Conservation (phyloP, 2,329 filamentous ascomycete species). For the Simplicillium sp. region DNA sequence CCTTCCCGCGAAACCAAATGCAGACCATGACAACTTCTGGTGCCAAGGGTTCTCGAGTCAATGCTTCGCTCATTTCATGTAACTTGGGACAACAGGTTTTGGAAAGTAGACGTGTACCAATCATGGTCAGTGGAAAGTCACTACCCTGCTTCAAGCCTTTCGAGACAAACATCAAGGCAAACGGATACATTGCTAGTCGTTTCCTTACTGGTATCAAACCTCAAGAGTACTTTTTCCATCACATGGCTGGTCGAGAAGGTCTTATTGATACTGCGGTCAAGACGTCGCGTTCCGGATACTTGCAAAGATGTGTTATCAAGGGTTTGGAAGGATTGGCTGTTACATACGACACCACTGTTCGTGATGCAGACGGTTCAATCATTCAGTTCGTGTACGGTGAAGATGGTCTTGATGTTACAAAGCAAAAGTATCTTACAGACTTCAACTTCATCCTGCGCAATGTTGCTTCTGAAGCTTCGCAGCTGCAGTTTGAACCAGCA, state of each 20-base stretch:
- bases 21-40: constrained; percentile 97
- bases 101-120: constrained; percentile 85
- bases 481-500: constrained; percentile 57
- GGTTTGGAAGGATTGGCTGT: constrained; percentile 93
- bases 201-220: constrained; percentile 97
- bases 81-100: constrained; percentile 95
- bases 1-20: constrained; percentile 97
- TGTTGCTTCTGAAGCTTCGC: constrained; percentile 67
- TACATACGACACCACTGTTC: constrained; percentile 87
- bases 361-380: constrained; percentile 86
- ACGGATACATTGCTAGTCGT: constrained; percentile 88
- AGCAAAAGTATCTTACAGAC: constrained; percentile 82
- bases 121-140: constrained; percentile 97
- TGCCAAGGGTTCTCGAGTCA: constrained; percentile 87
- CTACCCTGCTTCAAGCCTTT: constrained; percentile 89
- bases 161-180: constrained; percentile 80
- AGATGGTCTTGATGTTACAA: constrained; percentile 88
- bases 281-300: constrained; percentile 90
- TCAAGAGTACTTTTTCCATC: constrained; percentile 98
- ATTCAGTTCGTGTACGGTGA: constrained; percentile 96
- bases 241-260: constrained; percentile 97
- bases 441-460: constrained; percentile 89
- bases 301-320: constrained; percentile 96
- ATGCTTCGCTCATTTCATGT: constrained; percentile 95
- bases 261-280: constrained; percentile 98